Base-by-base conservation (phyloP, 2,329 filamentous ascomycete genomes). In the Paraphaeosphaeria sporulosa region DNA sequence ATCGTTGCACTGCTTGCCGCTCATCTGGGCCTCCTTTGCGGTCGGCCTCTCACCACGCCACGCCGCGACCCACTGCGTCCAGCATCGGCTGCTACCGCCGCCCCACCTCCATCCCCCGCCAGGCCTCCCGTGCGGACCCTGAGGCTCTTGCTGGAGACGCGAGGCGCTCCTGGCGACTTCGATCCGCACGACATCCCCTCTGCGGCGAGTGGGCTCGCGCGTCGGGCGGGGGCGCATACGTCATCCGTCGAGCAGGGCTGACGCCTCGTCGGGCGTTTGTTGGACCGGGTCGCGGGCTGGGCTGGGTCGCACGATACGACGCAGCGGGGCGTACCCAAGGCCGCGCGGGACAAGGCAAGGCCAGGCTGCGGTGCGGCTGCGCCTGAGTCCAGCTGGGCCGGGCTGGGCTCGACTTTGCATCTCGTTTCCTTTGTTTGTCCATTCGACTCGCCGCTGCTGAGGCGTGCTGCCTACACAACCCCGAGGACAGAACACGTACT, bases 161-260 rank as follows among this genome's bases (percentile, higher is more conserved):
- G 38, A 40, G 36, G 12, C 36, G 27, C 17, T n/a, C n/a, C n/a
- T n/a, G n/a, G n/a, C n/a, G n/a, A n/a, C 38, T 7, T 5, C 30
- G 17, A 40, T 19, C 17, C 23, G 43, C 23, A 23, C 43, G 19
- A 46, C 43, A 23, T 46, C 43, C 44, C 17, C 17, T 7, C 44
- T 17, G 44, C 2, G 48, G 48, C 15, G 12, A 19, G n/a, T 25
- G 36, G 23, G 51, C 9, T 38, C 30, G 19, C 2, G 17, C 4
- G 27, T 7, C 27, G 21, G 13, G 30, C 23, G 30, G 44, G 53
- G 42, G 27, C 42, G 21, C 38, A n/a, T 55, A 59, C 49, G 53
- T 60, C 58, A 48, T 50, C 13, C n/a, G 21, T 40, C 36, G 43
- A 44, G 21, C 52, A 57, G 49, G 49, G 62, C 57, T 64, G 57